Evolutionary conservation across 441 rosid species (phyloP).

Genomic region (Caryocar brasiliense): DNA sequence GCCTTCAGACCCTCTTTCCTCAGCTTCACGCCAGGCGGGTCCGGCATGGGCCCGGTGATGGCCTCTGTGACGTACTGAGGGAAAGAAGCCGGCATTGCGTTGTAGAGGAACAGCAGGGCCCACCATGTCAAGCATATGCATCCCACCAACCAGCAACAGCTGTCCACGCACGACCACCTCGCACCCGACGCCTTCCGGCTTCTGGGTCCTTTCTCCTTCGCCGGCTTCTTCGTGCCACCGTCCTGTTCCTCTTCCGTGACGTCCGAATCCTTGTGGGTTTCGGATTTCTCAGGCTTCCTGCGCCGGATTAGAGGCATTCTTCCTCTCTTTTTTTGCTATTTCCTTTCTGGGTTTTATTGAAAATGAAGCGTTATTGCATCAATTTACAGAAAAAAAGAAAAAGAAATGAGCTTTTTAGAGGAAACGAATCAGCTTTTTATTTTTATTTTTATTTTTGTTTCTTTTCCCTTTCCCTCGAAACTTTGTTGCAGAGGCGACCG

Average conservation of each 20-base stretch:
- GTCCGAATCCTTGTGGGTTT: slow-evolving; percentile 1
- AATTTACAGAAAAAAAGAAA: no score
- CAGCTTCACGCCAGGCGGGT: slow-evolving; percentile 77
- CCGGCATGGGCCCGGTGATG: slow-evolving; percentile 77
- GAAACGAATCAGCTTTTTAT: no score
- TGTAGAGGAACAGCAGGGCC: slow-evolving; percentile 67
- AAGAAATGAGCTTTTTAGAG: no score
- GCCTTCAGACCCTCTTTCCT: slow-evolving; percentile 63
- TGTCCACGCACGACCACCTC: slow-evolving; percentile 70
- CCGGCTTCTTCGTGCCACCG: background rate
- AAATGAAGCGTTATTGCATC: no score
- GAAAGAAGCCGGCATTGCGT: slow-evolving; percentile 76
- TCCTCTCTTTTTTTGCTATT: no score
- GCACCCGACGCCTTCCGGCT: background rate
- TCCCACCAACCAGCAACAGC: slow-evolving; percentile 83
- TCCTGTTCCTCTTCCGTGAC: background rate
- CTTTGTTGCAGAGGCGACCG: no score
- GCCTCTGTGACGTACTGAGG: slow-evolving; percentile 83
- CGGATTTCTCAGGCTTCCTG: slow-evolving; percentile 35
- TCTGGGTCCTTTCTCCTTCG: background rate
- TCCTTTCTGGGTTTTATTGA: no score
- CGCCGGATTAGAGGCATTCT: slow-evolving; percentile 46
- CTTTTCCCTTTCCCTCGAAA: no score
- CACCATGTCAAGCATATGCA: slow-evolving; percentile 75
- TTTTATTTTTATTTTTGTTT: no score